A percentile compares a stretch with the other conserved stretches of the same genome.
These are phyloP conservation scores for Aureobasidium sp. DNA, from an alignment of 2,329 filamentous ascomycete species.

Conservation along the genomic window DNA sequence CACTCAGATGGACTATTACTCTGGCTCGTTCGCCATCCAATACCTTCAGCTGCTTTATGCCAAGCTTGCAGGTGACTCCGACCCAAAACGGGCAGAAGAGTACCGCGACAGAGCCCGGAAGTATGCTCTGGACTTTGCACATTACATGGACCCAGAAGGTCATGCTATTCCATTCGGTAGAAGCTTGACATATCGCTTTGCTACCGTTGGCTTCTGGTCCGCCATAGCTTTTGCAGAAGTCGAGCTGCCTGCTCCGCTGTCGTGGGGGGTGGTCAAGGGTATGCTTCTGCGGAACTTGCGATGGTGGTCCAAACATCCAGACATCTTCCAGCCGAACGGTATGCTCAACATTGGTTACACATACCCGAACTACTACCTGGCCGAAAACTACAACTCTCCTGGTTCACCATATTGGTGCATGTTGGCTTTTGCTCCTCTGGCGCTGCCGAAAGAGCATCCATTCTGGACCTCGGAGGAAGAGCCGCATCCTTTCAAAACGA, in stretches of 20 bases:
- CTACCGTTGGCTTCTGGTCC: slow-evolving; percentile 79
- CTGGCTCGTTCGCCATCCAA: slow-evolving; percentile 74
- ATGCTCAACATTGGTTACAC: slow-evolving; percentile 71
- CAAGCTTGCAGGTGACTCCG: slow-evolving; percentile 59
- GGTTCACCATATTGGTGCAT: slow-evolving; percentile 71
- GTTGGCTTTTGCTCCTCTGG: slow-evolving; percentile 67
- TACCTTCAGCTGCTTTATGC: slow-evolving; percentile 72
- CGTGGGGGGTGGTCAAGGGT: slow-evolving; percentile 74
- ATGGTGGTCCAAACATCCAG: slow-evolving; percentile 70
- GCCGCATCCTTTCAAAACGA: slow-evolving; percentile 42
- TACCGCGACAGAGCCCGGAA: slow-evolving; percentile 62
- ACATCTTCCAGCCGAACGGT: slow-evolving; percentile 68
- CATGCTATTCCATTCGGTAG: slow-evolving; percentile 70
- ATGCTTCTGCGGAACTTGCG: slow-evolving; percentile 66
- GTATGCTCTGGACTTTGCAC: slow-evolving; percentile 63
- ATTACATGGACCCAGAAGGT: slow-evolving; percentile 68
- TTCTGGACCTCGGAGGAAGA: slow-evolving; percentile 69
- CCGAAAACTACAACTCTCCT: slow-evolving; percentile 78
- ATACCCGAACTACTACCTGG: slow-evolving; percentile 75
- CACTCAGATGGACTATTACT: slow-evolving; percentile 82
- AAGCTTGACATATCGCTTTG: slow-evolving; percentile 74
- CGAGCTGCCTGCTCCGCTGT: slow-evolving; percentile 62
- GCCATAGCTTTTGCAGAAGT: slow-evolving; percentile 69
- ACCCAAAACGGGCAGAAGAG: slow-evolving; percentile 58
- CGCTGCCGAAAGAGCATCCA: slow-evolving; percentile 60